A percentile compares a stretch with the other conserved stretches of the same genome.
Evolutionary conservation across 768 basidiomycete genomes (phyloP).

Genomic region (Leccinum obscurum): DNA sequence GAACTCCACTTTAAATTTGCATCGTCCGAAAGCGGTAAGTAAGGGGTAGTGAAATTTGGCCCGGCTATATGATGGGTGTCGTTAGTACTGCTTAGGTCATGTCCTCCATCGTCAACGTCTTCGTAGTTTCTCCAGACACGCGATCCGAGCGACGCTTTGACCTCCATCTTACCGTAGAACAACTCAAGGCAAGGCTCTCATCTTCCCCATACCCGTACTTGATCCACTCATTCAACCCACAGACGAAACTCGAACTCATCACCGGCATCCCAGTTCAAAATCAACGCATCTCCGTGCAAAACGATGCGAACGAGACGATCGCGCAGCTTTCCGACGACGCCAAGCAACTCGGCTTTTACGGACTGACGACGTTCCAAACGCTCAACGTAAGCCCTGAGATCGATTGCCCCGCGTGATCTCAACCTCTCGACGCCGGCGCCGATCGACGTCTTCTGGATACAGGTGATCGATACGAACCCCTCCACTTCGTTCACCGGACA

Average conservation of each 20-base stretch:
- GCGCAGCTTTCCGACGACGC: constrained; percentile 64
- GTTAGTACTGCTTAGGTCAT: constrained; percentile 19
- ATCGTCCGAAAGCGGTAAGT: too few species aligned
- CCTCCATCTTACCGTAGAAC: constrained; percentile 65
- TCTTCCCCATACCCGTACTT: background rate
- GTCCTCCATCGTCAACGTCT: constrained; percentile 61
- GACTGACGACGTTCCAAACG: constrained; percentile 73
- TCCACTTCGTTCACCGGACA: constrained; percentile 77
- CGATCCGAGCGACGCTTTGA: constrained; percentile 87
- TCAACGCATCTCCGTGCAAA: constrained; percentile 66
- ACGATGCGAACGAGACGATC: constrained; percentile 53
- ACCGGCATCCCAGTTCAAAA: constrained; percentile 84
- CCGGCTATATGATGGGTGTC: too few species aligned
- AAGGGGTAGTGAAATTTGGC: too few species aligned
- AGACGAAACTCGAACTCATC: constrained; percentile 84
- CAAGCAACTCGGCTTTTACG: constrained; percentile 72
- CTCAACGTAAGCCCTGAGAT: constrained; percentile 58
- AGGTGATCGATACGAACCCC: constrained; percentile 65
- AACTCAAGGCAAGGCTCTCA: constrained; percentile 87
- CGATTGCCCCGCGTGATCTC: background rate
- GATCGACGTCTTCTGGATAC: constrained; percentile 41
- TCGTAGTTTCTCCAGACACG: constrained; percentile 84
- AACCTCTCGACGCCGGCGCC: background rate
- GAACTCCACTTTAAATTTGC: too few species aligned
- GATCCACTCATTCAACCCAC: constrained; percentile 1